Base-by-base conservation (phyloP, 495 filamentous ascomycete genomes). In the Cercophora sp. region DNA sequence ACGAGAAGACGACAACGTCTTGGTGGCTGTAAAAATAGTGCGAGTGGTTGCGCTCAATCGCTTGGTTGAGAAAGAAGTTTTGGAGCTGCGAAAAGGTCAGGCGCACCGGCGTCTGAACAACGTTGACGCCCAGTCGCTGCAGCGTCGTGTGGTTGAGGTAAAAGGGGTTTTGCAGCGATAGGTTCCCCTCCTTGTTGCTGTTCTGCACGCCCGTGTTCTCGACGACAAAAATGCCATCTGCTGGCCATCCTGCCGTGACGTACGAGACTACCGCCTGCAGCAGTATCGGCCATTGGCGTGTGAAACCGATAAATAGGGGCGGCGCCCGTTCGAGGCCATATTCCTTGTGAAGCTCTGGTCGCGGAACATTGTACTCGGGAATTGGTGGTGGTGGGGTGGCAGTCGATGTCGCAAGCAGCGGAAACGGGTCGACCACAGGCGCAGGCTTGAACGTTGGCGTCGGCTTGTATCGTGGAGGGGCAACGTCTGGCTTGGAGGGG, bases 181-280 rank as follows among this genome's bases (percentile, higher is more conserved):
- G 68, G 25, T 70, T 63, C 1, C 79, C 76, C 9, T 71, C 64
- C 19, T 62, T 57, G 54, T 85, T 85, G 11, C 72, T 70, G 32
- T 79, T 67, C 61, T 84, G 81, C 27, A 75, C 74, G 2, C 83
- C 83, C 2, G 79, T 85, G 63, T 86, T 86, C 48, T 85, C 83
- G 42, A 85, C 67, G 2, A 85, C 72, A 50, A 77, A 79, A 54
- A 86, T 84, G 54, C 83, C 76, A 26, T 69, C 63, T 0, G 80
- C 60, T 2, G 83, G 83, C 82, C 82, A 84, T 18, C 82, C 83
- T 0, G 81, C 77, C 1, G 79, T 74, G 43, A 85, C 74, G 61
- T 85, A 84, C 10, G 69, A 73, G 11, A 82, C 74, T 0, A 84
- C 80, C 1, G 74, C 63, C 58, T 84, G 82, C 25, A 81, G 78